Evolutionary conservation across 805 yeast genomes (phyloP).

Genomic region (Kuraishia piskuri): DNA sequence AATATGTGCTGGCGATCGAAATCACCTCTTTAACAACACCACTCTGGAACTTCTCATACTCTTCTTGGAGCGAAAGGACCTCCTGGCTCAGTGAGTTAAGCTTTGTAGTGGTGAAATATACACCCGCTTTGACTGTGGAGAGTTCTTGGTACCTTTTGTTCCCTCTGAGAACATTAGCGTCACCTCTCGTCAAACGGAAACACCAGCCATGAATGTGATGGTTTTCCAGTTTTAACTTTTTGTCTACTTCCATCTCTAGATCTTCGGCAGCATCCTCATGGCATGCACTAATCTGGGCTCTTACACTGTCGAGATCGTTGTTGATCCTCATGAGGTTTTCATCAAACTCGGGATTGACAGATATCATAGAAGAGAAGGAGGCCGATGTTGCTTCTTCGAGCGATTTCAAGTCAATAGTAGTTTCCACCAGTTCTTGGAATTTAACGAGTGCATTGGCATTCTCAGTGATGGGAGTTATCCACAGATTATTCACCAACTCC

Average conservation of each 20-base stretch:
- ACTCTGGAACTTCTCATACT: conserved; percentile 69
- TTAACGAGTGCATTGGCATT: conserved; percentile 47
- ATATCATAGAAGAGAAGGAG: conserved; percentile 31
- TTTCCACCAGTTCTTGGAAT: conserved; percentile 80
- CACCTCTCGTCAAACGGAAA: conserved; percentile 83
- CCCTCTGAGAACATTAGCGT: conserved; percentile 70
- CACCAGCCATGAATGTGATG: conserved; percentile 93
- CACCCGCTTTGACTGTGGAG: conserved; percentile 93
- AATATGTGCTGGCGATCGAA: conserved; percentile 70
- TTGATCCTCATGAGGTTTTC: conserved; percentile 59
- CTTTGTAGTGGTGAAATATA: conserved; percentile 72
- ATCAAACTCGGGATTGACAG: conserved; percentile 86
- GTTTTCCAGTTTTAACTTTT: conserved; percentile 81
- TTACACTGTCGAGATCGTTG: conserved; percentile 44
- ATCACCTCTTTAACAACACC: conserved; percentile 79
- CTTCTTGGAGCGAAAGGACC: conserved; percentile 48
- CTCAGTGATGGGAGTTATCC: conserved; percentile 50
- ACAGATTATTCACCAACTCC: conserved; percentile 35
- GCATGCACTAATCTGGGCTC: conserved; percentile 44
- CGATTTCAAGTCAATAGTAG: conserved; percentile 83
- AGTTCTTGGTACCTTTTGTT: conserved; percentile 61
- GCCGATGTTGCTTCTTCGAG: conserved; percentile 64
- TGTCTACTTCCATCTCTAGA: conserved; percentile 73
- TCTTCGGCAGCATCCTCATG: conserved; percentile 67
- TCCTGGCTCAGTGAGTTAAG: conserved; percentile 53